These are phyloP conservation scores for Ogataea naganishii DNA, from an alignment of 805 yeast species.

Conservation along the genomic window DNA sequence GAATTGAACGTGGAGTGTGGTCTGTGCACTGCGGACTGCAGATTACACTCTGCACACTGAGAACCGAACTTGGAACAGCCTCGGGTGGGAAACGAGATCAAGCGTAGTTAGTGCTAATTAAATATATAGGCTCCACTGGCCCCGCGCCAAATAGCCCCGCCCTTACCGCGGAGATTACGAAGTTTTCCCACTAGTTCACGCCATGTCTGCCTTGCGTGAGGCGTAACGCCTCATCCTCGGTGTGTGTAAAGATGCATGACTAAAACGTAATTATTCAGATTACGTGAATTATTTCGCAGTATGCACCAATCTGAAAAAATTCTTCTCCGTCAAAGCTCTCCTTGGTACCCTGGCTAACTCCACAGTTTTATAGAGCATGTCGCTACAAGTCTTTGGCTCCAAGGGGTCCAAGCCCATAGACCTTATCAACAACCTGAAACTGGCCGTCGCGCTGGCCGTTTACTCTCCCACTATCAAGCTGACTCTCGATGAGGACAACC, in stretches of 20 bases:
- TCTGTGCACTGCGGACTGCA: too few species aligned
- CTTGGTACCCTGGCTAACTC: neutral
- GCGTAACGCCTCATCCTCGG: neutral
- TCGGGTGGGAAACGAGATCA: too few species aligned
- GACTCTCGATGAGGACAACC: constrained; percentile 13
- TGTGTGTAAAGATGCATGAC: constrained; percentile 2
- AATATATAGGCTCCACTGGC: too few species aligned
- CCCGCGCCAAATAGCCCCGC: too few species aligned
- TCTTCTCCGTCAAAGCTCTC: neutral
- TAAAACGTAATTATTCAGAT: constrained; percentile 1
- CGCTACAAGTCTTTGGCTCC: constrained; percentile 23
- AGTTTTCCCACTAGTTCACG: too few species aligned
- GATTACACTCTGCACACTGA: too few species aligned
- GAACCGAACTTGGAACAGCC: too few species aligned
- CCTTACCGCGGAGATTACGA: too few species aligned
- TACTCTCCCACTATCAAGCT: constrained; percentile 20
- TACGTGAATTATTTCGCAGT: constrained; percentile 5
- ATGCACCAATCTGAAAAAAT: constrained; percentile 1
- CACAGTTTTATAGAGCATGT: constrained; percentile 11
- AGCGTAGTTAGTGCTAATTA: too few species aligned
- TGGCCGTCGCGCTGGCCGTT: constrained; percentile 31
- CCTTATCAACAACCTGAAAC: constrained; percentile 32
- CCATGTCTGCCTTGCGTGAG: neutral
- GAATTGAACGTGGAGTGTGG: too few species aligned
- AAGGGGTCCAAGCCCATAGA: constrained; percentile 20